phyloP scores from a whole-genome alignment of 371 early-diverging fungal genomes.

The Syncephalastrum monosporum region DNA sequence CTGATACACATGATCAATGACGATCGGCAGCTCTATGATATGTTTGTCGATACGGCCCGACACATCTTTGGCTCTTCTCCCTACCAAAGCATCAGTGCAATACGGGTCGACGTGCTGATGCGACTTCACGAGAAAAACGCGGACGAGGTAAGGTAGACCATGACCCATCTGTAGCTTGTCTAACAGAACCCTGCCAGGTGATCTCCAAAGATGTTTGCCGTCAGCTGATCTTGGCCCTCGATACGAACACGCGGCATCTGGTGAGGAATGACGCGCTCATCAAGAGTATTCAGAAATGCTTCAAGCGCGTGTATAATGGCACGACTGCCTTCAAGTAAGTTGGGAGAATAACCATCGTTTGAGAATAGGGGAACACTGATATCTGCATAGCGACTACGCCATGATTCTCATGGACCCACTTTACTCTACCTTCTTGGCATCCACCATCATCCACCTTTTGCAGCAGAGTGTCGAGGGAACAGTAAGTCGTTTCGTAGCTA shows the following conservation, averaged over 20 bases:
- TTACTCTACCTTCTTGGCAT: slow-evolving; percentile 53
- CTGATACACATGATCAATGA: slow-evolving; percentile 54
- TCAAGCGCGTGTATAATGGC: slow-evolving; percentile 56
- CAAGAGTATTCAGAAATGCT: slow-evolving; percentile 62
- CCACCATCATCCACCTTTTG: slow-evolving; percentile 36
- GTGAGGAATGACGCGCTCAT: slow-evolving; percentile 67
- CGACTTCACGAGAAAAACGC: slow-evolving; percentile 62
- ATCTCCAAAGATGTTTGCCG: slow-evolving; percentile 57
- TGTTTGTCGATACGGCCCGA: slow-evolving; percentile 58
- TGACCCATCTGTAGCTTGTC: neutral
- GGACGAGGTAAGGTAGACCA: slow-evolving; percentile 27
- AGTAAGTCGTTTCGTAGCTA: slow-evolving; percentile 2
- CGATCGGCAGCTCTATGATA: slow-evolving; percentile 56
- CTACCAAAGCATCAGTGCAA: slow-evolving; percentile 57
- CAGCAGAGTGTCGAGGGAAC: slow-evolving; percentile 34
- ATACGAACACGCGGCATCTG: slow-evolving; percentile 65
- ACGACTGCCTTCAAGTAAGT: slow-evolving; percentile 63
- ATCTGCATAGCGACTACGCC: slow-evolving; percentile 52
- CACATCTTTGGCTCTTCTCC: slow-evolving; percentile 58
- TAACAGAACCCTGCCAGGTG: slow-evolving; percentile 28
- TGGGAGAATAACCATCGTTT: neutral
- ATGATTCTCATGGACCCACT: slow-evolving; percentile 64
- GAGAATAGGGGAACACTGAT: no score
- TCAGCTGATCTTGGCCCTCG: slow-evolving; percentile 65
- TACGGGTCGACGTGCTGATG: slow-evolving; percentile 73